Conservation (phyloP, 768 basidiomycete species). For the Kwoniella newhampshirensis region DNA sequence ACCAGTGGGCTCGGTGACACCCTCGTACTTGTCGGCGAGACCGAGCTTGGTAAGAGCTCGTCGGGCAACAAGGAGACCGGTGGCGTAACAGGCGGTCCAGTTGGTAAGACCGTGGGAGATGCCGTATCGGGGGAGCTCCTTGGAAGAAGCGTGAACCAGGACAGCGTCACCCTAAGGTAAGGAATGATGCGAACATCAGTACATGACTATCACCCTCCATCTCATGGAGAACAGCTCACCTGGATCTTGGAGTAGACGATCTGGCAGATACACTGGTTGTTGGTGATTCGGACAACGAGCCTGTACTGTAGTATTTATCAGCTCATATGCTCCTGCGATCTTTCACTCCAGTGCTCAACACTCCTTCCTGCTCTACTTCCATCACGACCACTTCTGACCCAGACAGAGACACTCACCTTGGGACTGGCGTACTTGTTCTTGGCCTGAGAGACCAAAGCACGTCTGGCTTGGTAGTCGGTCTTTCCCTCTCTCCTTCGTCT, state of each 20-base stretch:
- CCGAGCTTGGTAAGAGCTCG: conserved; percentile 93
- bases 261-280: conserved; percentile 85
- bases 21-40: conserved; percentile 96
- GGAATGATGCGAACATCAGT: neutral
- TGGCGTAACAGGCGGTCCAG: conserved; percentile 98
- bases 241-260: conserved; percentile 96
- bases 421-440: conserved; percentile 99
- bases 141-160: conserved; percentile 79
- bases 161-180: conserved; percentile 75
- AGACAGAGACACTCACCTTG: conserved; percentile 69
- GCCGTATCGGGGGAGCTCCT: conserved; percentile 91
- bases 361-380: neutral
- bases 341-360: too few relatives aligned
- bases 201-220: too few relatives aligned
- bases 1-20: conserved; percentile 88
- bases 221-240: conserved; percentile 21
- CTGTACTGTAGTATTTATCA: conserved; percentile 41
- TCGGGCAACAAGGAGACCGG: conserved; percentile 90
- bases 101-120: conserved; percentile 98
- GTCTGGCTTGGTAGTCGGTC: conserved; percentile 99
- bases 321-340: neutral
- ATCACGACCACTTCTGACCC: too few relatives aligned
- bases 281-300: conserved; percentile 97
- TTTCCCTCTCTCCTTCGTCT: conserved; percentile 96
- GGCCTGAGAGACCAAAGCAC: conserved; percentile 93